These are phyloP conservation scores for Arthrobotrys sphaeroides DNA, from an alignment of 2,329 filamentous ascomycete species.

Conservation along the genomic window DNA sequence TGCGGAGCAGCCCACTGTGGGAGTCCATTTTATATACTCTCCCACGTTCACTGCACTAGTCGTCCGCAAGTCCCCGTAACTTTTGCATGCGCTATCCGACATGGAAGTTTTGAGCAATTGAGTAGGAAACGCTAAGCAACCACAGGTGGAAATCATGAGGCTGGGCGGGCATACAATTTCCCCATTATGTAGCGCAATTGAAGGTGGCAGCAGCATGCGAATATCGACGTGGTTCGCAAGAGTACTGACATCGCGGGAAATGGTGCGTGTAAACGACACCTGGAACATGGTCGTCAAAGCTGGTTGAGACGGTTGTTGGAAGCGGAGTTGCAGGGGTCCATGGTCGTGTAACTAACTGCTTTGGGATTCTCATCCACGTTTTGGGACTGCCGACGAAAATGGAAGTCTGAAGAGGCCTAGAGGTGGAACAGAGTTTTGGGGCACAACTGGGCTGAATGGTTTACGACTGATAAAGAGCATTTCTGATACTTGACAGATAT, in stretches of 20 bases:
- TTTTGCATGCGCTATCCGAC: neutral
- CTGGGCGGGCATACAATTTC: slow-evolving; percentile 2
- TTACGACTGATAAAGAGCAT: no score
- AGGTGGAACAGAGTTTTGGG: no score
- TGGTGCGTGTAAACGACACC: slow-evolving; percentile 1
- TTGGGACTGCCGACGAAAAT: neutral
- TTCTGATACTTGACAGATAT: no score
- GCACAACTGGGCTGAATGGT: neutral
- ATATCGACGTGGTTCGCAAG: neutral
- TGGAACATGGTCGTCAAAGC: neutral
- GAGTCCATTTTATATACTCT: slow-evolving; percentile 13
- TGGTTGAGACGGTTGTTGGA: neutral
- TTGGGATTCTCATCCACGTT: neutral
- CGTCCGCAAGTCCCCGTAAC: neutral
- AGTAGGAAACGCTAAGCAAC: slow-evolving; percentile 7
- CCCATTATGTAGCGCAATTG: neutral
- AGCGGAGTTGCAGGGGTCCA: neutral
- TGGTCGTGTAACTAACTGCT: neutral
- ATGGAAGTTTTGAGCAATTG: neutral
- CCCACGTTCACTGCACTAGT: neutral
- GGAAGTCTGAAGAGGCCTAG: neutral
- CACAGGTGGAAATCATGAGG: neutral
- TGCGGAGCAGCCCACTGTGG: neutral
- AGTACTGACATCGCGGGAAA: neutral
- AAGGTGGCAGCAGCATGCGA: neutral